phyloP scores from a whole-genome alignment of 768 basidiomycete genomes.

The Hericium alpestre region DNA sequence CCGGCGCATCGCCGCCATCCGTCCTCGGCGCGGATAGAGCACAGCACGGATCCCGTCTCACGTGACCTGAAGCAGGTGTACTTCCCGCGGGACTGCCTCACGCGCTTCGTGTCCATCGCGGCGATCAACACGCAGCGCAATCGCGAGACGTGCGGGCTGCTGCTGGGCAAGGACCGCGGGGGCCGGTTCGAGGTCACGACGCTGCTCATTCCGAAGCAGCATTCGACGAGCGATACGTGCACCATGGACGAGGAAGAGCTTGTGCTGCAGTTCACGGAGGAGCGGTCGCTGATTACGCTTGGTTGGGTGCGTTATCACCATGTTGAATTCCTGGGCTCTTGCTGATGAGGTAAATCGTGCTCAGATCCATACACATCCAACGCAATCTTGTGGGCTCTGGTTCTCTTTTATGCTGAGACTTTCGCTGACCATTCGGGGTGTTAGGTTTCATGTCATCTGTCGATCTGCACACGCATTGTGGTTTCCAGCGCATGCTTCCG shows the following conservation, averaged over 20 bases:
- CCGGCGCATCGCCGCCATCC: constrained; percentile 11
- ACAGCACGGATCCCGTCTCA: constrained; percentile 21
- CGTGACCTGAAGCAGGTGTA: constrained; percentile 50
- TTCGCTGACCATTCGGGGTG: neutral
- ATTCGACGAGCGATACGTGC: constrained; percentile 84
- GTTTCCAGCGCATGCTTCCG: constrained; percentile 81
- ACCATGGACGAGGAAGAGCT: constrained; percentile 86
- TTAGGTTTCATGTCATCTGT: constrained; percentile 89
- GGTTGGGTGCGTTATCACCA: constrained; percentile 64
- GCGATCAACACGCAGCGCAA: constrained; percentile 68
- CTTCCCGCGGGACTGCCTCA: constrained; percentile 65
- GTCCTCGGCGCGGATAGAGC: constrained; percentile 14
- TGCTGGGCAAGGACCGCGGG: constrained; percentile 60
- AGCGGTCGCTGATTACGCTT: constrained; percentile 70
- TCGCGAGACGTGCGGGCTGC: constrained; percentile 77
- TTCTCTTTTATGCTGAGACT: neutral
- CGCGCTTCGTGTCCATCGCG: constrained; percentile 68
- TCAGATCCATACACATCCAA: constrained; percentile 88
- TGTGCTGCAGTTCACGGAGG: constrained; percentile 76
- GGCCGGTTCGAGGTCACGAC: constrained; percentile 66
- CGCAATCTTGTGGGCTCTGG: constrained; percentile 63
- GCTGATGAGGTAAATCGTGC: neutral
- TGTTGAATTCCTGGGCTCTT: neutral
- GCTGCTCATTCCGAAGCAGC: constrained; percentile 80
- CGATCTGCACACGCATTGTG: constrained; percentile 84